phyloP scores from a whole-genome alignment of 805 yeast genomes.

The Zygosaccharomyces bailii region DNA sequence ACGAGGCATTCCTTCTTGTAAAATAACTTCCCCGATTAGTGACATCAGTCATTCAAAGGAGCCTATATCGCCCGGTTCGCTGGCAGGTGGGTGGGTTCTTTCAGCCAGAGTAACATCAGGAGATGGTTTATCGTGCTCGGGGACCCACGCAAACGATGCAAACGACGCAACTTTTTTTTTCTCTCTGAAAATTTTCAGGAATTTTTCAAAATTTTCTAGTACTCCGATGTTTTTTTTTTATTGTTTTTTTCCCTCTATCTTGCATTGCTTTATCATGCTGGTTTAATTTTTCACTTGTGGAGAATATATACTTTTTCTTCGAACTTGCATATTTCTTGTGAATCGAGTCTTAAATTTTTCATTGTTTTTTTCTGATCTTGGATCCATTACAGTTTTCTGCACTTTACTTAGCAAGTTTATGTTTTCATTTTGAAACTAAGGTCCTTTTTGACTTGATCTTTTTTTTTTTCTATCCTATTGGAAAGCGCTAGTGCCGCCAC shows the following conservation, averaged over 20 bases:
- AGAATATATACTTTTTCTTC: neutral
- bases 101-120: too few relatives aligned
- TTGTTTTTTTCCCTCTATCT: neutral
- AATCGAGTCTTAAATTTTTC: constrained; percentile 8
- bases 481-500: constrained; percentile 7
- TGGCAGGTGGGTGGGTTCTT: too few relatives aligned
- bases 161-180: constrained; percentile 16
- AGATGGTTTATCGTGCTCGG: neutral
- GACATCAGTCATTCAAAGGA: too few relatives aligned
- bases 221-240: constrained; percentile 2
- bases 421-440: constrained; percentile 2
- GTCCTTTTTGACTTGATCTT: constrained; percentile 3
- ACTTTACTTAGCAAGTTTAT: neutral
- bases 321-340: neutral
- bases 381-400: neutral
- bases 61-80: too few relatives aligned
- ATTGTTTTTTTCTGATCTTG: neutral
- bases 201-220: constrained; percentile 10
- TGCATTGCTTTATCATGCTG: constrained; percentile 3
- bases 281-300: neutral
- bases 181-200: constrained; percentile 5
- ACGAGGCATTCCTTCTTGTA: too few relatives aligned
- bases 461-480: constrained; percentile 6
- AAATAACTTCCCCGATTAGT: too few relatives aligned
- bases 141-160: constrained; percentile 2